Percentiles rank a stretch among this genome's conserved stretches.
Evolutionary conservation across 2,329 filamentous ascomycete genomes (phyloP).

Genomic region (Ophiosphaerella narmari): DNA sequence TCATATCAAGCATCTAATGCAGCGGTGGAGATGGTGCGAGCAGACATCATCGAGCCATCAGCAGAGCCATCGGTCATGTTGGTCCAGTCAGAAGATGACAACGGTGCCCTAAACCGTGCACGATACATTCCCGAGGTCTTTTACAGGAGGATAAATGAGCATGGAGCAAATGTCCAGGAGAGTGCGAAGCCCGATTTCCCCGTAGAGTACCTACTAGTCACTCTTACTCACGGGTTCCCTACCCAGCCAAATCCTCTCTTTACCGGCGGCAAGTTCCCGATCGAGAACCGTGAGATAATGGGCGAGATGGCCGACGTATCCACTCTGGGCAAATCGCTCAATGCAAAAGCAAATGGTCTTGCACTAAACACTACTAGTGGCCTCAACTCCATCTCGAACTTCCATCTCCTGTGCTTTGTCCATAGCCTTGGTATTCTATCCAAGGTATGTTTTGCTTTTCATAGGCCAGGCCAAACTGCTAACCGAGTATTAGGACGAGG

Average conservation of each 20-base stretch:
- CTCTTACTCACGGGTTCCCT: conserved; percentile 94
- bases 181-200: conserved; percentile 97
- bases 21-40: conserved; percentile 94
- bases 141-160: conserved; percentile 93
- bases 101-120: conserved; percentile 69
- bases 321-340: conserved; percentile 69
- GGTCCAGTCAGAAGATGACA: conserved; percentile 88
- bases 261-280: conserved; percentile 73
- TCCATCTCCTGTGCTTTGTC: conserved; percentile 90
- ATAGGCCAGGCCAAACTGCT: conserved; percentile 6
- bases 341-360: conserved; percentile 58
- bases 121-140: conserved; percentile 98
- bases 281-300: conserved; percentile 87
- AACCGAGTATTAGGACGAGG: conserved; percentile 72
- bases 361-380: conserved; percentile 65
- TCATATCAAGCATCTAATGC: conserved; percentile 95
- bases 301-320: conserved; percentile 83
- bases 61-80: conserved; percentile 93
- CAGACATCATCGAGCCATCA: conserved; percentile 92
- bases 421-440: conserved; percentile 78
- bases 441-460: conserved; percentile 63
- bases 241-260: conserved; percentile 78
- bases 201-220: conserved; percentile 94
- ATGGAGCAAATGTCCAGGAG: conserved; percentile 93
- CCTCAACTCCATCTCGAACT: conserved; percentile 79